Conservation (phyloP, 2,329 filamentous ascomycete genomes). For the Cladosporium austrohemisphaericum region DNA sequence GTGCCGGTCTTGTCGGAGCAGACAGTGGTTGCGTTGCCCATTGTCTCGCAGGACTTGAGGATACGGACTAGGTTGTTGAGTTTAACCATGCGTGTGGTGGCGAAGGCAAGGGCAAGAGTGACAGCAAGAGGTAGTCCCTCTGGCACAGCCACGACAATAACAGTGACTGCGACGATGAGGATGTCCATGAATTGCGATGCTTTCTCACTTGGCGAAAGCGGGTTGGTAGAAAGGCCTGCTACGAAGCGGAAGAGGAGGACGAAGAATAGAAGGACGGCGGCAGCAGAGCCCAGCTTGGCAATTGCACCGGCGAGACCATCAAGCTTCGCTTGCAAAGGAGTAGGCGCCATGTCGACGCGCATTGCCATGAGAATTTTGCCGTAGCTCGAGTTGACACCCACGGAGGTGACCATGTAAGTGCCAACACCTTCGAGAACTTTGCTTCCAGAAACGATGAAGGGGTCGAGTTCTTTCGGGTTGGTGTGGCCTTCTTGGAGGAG, state of each 20-base stretch:
- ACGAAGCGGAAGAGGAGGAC: slow-evolving; percentile 84
- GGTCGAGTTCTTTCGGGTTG: slow-evolving; percentile 63
- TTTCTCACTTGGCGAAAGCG: slow-evolving; percentile 62
- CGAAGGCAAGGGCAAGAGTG: slow-evolving; percentile 64
- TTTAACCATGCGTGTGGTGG: slow-evolving; percentile 64
- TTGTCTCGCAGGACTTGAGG: slow-evolving; percentile 65
- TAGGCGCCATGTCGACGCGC: slow-evolving; percentile 73
- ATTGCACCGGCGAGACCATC: slow-evolving; percentile 78
- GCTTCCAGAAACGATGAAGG: slow-evolving; percentile 82
- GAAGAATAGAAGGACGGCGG: slow-evolving; percentile 75
- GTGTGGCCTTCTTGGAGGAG: slow-evolving; percentile 60
- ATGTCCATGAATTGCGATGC: slow-evolving; percentile 67
- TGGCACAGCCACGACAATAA: slow-evolving; percentile 65
- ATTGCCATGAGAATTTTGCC: slow-evolving; percentile 77
- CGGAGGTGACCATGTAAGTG: slow-evolving; percentile 70
- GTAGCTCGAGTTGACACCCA: slow-evolving; percentile 69
- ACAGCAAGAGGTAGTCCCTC: slow-evolving; percentile 67
- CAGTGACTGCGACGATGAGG: slow-evolving; percentile 62
- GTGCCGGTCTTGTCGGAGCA: slow-evolving; percentile 79
- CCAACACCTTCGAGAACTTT: slow-evolving; percentile 74
- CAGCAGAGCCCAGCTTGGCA: slow-evolving; percentile 69
- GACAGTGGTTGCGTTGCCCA: slow-evolving; percentile 70
- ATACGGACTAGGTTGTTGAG: slow-evolving; percentile 67
- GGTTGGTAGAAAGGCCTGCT: slow-evolving; percentile 58
- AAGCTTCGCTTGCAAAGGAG: slow-evolving; percentile 72